Base-by-base conservation (phyloP, 768 basidiomycete species). In the Fibroporia radiculosa region DNA sequence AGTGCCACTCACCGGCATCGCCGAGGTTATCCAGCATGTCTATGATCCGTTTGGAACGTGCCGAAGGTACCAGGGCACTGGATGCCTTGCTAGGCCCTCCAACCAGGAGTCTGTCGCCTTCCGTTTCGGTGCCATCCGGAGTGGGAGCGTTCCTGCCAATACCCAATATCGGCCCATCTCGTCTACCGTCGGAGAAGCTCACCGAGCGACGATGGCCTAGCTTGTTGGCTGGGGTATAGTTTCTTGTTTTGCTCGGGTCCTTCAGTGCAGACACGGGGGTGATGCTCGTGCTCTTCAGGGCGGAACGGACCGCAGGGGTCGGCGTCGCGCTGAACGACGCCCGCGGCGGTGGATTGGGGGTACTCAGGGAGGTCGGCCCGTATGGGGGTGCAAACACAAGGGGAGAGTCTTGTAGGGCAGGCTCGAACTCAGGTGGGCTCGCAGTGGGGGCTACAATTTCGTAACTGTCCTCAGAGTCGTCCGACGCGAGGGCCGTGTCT, bases 161-260 rank as follows among this genome's bases (percentile, higher is more conserved):
- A 3, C 83, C 89, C 42, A 70, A 69, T 36, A 96, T 96, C n/a
- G 88, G 91, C 2, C 95, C 93, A 25, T 85, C 82, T 48, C 75
- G 76, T 59, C 82, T 85, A 4, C 96, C 96, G 59, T 99, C 96
- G 20, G 93, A 96, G 67, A 99, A 99, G 62, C 91, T 95, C 46
- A 99, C 95, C 33, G 87, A 91, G 29, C 91, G 75, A n/a, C 82
- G 77, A 53, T 82, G 78, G 11, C 65, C 63, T 13, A 63, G 51
- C 42, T 58, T 66, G 38, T 68, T 69, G 29, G 71, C 62, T n/a
- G 82, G 84, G 14, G 78, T 85, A 48, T 70, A 70, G 51, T 74
- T 65, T 40, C 65, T 67, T n/a, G 63, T 56, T 24, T 71, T 70
- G 55, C 58, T 72, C 18, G 71, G 61, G 54, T 74, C 72, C 56